Percentiles rank a stretch among this genome's conserved stretches.
Evolutionary conservation across 1,139 yeast genomes (phyloP).

Genomic region (Scheffersomyces quercinus): DNA sequence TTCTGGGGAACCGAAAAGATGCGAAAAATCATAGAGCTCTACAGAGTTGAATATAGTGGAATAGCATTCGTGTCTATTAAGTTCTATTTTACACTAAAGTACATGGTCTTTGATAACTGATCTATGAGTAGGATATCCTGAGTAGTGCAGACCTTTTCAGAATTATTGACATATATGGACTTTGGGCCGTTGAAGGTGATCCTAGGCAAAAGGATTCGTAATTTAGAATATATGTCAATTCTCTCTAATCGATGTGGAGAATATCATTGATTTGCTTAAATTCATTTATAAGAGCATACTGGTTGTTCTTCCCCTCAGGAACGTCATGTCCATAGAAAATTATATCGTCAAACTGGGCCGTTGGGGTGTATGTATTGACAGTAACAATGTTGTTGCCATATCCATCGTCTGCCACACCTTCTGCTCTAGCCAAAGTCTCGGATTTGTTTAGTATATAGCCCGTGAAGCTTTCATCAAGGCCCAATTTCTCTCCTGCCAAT

Average conservation of each 20-base stretch:
- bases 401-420: slow-evolving; percentile 13
- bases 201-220: background rate
- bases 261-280: slow-evolving; percentile 34
- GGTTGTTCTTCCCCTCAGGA: slow-evolving; percentile 28
- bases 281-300: slow-evolving; percentile 37
- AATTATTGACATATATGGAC: slow-evolving; percentile 3
- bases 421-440: slow-evolving; percentile 26
- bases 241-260: slow-evolving; percentile 21
- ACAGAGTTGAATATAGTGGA: no score
- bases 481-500: slow-evolving; percentile 30
- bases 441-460: slow-evolving; percentile 35
- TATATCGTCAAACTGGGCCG: slow-evolving; percentile 32
- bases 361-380: slow-evolving; percentile 28
- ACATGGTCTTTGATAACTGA: no score
- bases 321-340: slow-evolving; percentile 43
- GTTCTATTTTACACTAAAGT: no score
- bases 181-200: background rate
- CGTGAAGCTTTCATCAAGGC: slow-evolving; percentile 18
- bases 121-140: background rate
- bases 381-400: slow-evolving; percentile 13
- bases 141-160: slow-evolving; percentile 6
- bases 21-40: no score
- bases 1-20: no score
- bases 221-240: background rate
- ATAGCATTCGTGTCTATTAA: no score